These are phyloP conservation scores for Kodamaea ohmeri DNA, from an alignment of 1,139 yeast genomes.

Conservation along the genomic window DNA sequence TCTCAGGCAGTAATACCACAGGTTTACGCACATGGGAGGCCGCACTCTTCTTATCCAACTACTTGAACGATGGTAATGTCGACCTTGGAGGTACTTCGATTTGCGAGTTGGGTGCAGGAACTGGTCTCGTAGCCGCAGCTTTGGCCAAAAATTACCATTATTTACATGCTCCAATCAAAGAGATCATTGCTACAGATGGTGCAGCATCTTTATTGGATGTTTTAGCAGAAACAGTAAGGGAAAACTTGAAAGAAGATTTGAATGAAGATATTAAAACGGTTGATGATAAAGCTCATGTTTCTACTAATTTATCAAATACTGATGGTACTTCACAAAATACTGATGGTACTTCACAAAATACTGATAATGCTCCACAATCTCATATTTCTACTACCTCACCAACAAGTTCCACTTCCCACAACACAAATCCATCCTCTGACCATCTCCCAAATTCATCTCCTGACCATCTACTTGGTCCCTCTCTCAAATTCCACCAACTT, in stretches of 20 bases:
- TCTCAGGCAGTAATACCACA: slow-evolving; percentile 77
- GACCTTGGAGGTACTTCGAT: slow-evolving; percentile 25
- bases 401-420: too few species aligned
- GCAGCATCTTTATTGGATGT: slow-evolving; percentile 60
- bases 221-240: slow-evolving; percentile 34
- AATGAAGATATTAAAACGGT: slow-evolving; percentile 25
- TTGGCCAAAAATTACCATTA: slow-evolving; percentile 27
- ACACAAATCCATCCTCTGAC: slow-evolving; percentile 24
- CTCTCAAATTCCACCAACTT: slow-evolving; percentile 29
- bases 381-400: too few species aligned
- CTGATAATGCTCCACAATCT: too few species aligned
- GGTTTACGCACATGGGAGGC: slow-evolving; percentile 97
- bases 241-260: not conserved
- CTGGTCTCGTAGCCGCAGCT: slow-evolving; percentile 77
- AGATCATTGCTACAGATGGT: slow-evolving; percentile 71
- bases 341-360: too few species aligned
- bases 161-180: slow-evolving; percentile 14
- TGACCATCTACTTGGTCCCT: slow-evolving; percentile 6
- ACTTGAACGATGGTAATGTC: slow-evolving; percentile 24
- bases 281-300: too few species aligned
- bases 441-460: slow-evolving; percentile 15
- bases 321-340: too few species aligned
- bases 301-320: too few species aligned
- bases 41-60: slow-evolving; percentile 62
- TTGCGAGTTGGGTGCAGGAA: slow-evolving; percentile 85